Evolutionary conservation across 805 yeast genomes (phyloP).

Genomic region (Lachancea sp.): DNA sequence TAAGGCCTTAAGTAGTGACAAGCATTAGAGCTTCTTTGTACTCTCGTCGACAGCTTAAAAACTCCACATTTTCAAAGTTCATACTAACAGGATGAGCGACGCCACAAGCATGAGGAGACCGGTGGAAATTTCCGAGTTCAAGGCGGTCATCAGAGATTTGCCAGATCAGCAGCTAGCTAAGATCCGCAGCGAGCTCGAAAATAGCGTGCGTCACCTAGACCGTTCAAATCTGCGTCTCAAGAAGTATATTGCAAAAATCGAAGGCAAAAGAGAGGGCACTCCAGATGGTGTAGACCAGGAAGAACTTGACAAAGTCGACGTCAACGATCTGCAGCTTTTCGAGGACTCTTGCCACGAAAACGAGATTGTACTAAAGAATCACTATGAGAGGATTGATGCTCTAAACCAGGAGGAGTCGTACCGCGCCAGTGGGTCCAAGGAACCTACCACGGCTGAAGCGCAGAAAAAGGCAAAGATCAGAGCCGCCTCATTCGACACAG

Average conservation of each 20-base stretch:
- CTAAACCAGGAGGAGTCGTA: constrained; percentile 43
- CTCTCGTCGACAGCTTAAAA: too few species aligned
- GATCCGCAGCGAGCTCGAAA: constrained; percentile 32
- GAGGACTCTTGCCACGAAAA: constrained; percentile 54
- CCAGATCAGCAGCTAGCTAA: constrained; percentile 39
- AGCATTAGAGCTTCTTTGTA: too few species aligned
- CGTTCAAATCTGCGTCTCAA: constrained; percentile 47
- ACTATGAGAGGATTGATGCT: constrained; percentile 40
- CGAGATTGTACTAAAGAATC: constrained; percentile 45
- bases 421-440: constrained; percentile 30
- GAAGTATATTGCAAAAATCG: constrained; percentile 36
- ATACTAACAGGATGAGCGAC: constrained; percentile 7
- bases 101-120: constrained; percentile 32
- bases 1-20: too few species aligned
- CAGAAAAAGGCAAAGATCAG: not conserved
- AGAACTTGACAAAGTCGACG: constrained; percentile 30
- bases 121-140: constrained; percentile 42
- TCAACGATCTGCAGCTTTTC: constrained; percentile 46
- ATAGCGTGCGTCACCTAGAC: constrained; percentile 41
- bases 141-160: constrained; percentile 46
- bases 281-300: constrained; percentile 17
- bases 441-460: constrained; percentile 6
- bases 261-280: constrained; percentile 17
- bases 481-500: constrained; percentile 27
- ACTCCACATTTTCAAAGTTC: too few species aligned